Base-by-base conservation (phyloP, 768 basidiomycete genomes). In the Kockovaella imperatae region DNA sequence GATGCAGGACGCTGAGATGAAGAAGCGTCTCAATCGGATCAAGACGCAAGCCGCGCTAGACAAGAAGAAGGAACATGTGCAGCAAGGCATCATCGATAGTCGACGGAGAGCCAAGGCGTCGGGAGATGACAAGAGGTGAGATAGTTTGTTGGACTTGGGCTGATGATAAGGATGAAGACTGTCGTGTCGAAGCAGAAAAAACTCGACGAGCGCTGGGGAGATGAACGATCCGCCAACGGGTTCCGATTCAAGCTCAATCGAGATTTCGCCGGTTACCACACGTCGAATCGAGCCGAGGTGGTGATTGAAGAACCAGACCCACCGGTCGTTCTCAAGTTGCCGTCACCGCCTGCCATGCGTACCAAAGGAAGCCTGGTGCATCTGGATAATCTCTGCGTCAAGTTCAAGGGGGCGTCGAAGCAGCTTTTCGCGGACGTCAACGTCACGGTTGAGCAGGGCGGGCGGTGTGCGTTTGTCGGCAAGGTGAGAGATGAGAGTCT, bases 111-210 rank as follows among this genome's bases (percentile, higher is more conserved):
- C 53, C 15, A 57, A 60, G 35, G 35, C 45, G 34, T 56, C 56
- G 5, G 56, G 59, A 5, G 64, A 66, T 49, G 64, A 66, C 18
- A 82, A 82, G 53, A 75, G 77, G 38, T 53, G 14, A 32, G 54
- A 49, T 5, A 1, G 10, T 23, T 14, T 18, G 31, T 14, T 34
- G n/a, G n/a, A n/a, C n/a, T n/a, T n/a, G n/a, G n/a, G n/a, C n/a
- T n/a, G n/a, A n/a, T n/a, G n/a, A n/a, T n/a, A n/a, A n/a, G n/a
- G n/a, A n/a, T n/a, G n/a, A n/a, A n/a, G 3, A 75, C 76, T 73
- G 82, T 78, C 3, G 77, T 78, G 7, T 77, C 77, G 17, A 70
- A 82, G 7, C 78, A 79, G 62, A 82, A 81, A 70, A 81, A 81
- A 70, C 70, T 77, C 5, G 74, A 76, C 35, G 73, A 75, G 5